Percentiles rank a stretch among this genome's conserved stretches.
These are phyloP conservation scores for Hyphodiscus sp. DNA, from an alignment of 2,329 filamentous ascomycete species.

Conservation along the genomic window DNA sequence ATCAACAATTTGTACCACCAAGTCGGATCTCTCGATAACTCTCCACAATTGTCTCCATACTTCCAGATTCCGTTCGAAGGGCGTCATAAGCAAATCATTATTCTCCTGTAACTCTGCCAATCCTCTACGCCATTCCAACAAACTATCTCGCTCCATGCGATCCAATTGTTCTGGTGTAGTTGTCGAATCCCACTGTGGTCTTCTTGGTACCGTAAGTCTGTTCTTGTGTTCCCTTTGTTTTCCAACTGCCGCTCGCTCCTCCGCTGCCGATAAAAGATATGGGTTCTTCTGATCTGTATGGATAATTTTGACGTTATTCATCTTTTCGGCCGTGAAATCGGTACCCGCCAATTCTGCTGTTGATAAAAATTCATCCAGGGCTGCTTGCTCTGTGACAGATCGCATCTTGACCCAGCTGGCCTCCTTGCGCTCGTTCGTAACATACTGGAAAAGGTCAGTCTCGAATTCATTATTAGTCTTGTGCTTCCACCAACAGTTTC, in stretches of 20 bases:
- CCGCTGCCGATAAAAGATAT: conserved; percentile 76
- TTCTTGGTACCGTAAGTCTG: conserved; percentile 78
- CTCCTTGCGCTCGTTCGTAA: conserved; percentile 85
- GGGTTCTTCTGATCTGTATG: conserved; percentile 95
- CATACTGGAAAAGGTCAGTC: conserved; percentile 51
- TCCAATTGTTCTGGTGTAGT: conserved; percentile 84
- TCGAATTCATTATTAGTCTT: background rate
- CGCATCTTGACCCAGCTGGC: conserved; percentile 99
- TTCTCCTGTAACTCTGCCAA: conserved; percentile 90
- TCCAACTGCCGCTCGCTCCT: conserved; percentile 70
- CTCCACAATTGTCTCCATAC: conserved; percentile 98
- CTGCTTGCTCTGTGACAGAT: conserved; percentile 93
- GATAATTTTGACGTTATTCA: conserved; percentile 98
- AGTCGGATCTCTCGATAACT: conserved; percentile 92
- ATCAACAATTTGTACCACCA: conserved; percentile 97
- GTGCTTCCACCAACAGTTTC: conserved; percentile 50
- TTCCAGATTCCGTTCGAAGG: conserved; percentile 94
- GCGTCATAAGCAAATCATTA: conserved; percentile 92
- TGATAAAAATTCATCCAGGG: conserved; percentile 91
- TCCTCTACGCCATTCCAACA: conserved; percentile 83
- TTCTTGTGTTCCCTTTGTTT: conserved; percentile 79
- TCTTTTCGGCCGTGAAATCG: conserved; percentile 97
- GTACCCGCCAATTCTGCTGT: conserved; percentile 97
- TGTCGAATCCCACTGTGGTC: conserved; percentile 79
- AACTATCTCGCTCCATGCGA: conserved; percentile 66